Base-by-base conservation (phyloP, 805 yeast genomes). In the Komagataella kurtzmanii region DNA sequence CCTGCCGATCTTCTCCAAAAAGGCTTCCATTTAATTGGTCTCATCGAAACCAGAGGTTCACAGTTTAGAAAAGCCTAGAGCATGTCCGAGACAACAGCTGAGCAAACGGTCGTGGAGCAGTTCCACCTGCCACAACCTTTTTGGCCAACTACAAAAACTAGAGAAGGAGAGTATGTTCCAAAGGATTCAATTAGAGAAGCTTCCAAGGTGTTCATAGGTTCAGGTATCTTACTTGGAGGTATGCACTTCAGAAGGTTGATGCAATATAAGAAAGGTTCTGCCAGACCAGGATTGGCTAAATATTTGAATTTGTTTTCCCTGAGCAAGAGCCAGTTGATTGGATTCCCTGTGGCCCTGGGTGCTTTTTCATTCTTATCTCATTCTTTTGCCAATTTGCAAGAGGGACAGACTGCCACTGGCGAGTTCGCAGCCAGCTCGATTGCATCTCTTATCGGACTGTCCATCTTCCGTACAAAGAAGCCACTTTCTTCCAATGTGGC, bases 401-500 rank as follows among this genome's bases (percentile, higher is more conserved):
- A 67, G 53, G 36, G 43, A 10, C 59, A 54, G 24, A 58, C 59
- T 10, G 61, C 66, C 14, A 50, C 51, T 3, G 61, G 56, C 51
- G 69, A 66, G 53, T 58, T 65, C 43, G 51, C 61, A n/a, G 61
- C 70, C 19, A 57, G 59, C 3, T 53, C 58, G 7, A 48, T 60
- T 14, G 53, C 53, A 10, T 19, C 52, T 2, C 18, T 53, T 5
- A 56, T 58, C 14, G 53, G 57, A 17, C 44, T 56, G 24, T 56
- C 65, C 0, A 54, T 62, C 40, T 59, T 62, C 54, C 58, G 58
- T 45, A 53, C 59, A 23, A 58, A 71, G 17, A 56, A 63, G 50
- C 66, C 65, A 45, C 54, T 72, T 4, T 62, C 74, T 44, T 71
- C 68, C 53, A 67, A 71, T 30, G 51, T 76, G n/a, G 82, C 82